Evolutionary conservation across 225 moss, liverwort and hornwort species (phyloP).

Genomic region (Polytrichum formosum): DNA sequence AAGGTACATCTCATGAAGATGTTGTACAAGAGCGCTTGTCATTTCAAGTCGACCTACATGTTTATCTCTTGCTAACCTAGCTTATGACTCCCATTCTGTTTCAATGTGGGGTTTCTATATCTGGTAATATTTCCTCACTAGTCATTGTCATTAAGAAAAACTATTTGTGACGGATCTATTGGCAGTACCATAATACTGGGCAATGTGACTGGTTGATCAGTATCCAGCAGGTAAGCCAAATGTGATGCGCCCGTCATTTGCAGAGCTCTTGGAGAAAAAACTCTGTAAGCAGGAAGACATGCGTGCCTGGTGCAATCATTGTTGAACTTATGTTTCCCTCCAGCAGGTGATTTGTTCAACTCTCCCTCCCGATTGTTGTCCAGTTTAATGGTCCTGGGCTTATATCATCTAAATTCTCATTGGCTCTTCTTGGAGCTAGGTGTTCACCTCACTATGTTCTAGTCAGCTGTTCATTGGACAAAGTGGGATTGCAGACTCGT

Average conservation of each 20-base stretch:
- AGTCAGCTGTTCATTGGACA: neutral
- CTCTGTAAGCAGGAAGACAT: conserved; percentile 65
- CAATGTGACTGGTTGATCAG: conserved; percentile 27
- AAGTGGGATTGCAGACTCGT: conserved; percentile 46
- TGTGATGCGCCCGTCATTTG: conserved; percentile 50
- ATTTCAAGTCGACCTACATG: conserved; percentile 72
- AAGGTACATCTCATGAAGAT: conserved; percentile 57
- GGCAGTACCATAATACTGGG: neutral
- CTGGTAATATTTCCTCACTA: too few relatives aligned
- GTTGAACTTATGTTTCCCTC: conserved; percentile 62
- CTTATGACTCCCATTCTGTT: too few relatives aligned
- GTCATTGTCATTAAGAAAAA: too few relatives aligned
- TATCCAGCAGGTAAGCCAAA: conserved; percentile 56
- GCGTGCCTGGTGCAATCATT: conserved; percentile 63
- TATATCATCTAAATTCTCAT: neutral
- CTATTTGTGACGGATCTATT: neutral
- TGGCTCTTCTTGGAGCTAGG: neutral
- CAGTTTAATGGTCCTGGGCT: conserved; percentile 1
- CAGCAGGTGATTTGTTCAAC: conserved; percentile 40
- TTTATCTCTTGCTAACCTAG: conserved; percentile 1
- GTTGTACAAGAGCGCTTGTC: conserved; percentile 55
- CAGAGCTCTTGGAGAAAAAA: conserved; percentile 57
- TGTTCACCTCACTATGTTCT: neutral
- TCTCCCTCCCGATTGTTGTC: neutral
- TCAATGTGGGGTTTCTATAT: too few relatives aligned